Evolutionary conservation across 1,284 basidiomycete genomes (phyloP), one percentile per base, ranked within the genome.

Genomic region (Austroboletus novae-zelandiae): DNA sequence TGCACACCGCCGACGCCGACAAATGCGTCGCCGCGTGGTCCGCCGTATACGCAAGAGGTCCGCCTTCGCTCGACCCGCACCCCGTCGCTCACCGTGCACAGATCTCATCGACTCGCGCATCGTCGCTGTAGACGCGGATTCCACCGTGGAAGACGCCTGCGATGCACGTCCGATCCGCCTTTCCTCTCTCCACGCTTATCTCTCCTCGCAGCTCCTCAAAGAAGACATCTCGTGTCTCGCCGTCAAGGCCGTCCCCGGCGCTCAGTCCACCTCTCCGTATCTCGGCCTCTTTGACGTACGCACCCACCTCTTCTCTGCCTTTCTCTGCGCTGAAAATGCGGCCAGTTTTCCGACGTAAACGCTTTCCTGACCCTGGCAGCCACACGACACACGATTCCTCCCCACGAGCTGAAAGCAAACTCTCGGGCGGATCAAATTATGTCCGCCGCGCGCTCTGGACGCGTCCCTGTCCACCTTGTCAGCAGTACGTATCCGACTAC

Each of bases 311-410:
- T 29, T 4, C 17, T 6, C 17, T 13, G 13, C 39, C 40, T 5
- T 0, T 23, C 41, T 10, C 14, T 46, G 45, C 17, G 55, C 48
- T 66, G 40, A 68, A 15, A 8, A n/a, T 9, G 6, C 25, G 2
- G 34, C 43, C 57, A 91, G 88, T 90, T 81, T 58, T 82, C 88
- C 14, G 88, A 91, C 61, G 85, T 91, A 20, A 91, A 91, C 60
- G 86, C 88, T 18, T 91, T 91, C 61, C 68, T 91, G 55, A 88
- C 85, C 2, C 72, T 91, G 39, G 88, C 88, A 7, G 88, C 89
- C 8, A 89, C 86, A 6, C 74, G 83, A 37, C 86, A 90, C 62
- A 84, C 79, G 4, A 74, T 85, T 41, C 68, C 72, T 23, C 73
- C 76, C 0, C 83, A 86, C 31, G 78, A 84, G 45, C 64, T 87